Base-by-base conservation (phyloP, 2,329 filamentous ascomycete species). In the Clarireedia monteithiana region DNA sequence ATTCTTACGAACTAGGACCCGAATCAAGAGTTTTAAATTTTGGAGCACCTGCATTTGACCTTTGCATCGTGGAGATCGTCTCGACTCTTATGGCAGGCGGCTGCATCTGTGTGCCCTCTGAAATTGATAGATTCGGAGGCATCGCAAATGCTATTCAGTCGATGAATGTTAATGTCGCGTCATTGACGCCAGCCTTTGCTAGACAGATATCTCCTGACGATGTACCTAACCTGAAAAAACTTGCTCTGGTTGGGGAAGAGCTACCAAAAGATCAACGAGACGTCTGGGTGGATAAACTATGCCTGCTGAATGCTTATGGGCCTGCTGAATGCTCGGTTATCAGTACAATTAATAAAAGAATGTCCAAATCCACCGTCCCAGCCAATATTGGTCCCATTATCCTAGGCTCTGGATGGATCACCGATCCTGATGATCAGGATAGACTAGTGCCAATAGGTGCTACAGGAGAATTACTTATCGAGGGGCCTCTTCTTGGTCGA, bases 201-300 rank as follows among this genome's bases (percentile, higher is more conserved):
- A 89, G 86, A 59, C 89, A 95, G 70, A 74, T 95, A 53, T 94
- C 89, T 0, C 90, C 90, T 0, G 91, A 88, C 0, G 89, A 94
- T 14, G 87, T 85, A 0, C 89, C 89, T 0, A 71, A 72, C 0
- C 71, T 96, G 77, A 53, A 72, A 89, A 2, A 75, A 94, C 1
- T 74, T 92, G 36, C 95, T 88, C 0, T 95, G 94, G 63, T 89
- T 89, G 6, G 91, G 94, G 71, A 95, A 94, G 89, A 78, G 94
- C 44, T 94, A 85, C 9, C 75, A 78, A 42, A 78, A 79, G 73
- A 80, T 26, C 67, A 72, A 57, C 63, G 73, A 48, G 62, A 64
- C 4, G 69, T 62, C 3, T 75, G 73, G 72, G 69, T 69, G 10
- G 38, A n/a, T 5, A 34, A 64, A 42, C 67, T 65, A 58, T 66